Percentiles rank a stretch among this genome's conserved stretches.
Evolutionary conservation across 306 rosid species (phyloP).

Genomic region (Cucumis cinereus): DNA sequence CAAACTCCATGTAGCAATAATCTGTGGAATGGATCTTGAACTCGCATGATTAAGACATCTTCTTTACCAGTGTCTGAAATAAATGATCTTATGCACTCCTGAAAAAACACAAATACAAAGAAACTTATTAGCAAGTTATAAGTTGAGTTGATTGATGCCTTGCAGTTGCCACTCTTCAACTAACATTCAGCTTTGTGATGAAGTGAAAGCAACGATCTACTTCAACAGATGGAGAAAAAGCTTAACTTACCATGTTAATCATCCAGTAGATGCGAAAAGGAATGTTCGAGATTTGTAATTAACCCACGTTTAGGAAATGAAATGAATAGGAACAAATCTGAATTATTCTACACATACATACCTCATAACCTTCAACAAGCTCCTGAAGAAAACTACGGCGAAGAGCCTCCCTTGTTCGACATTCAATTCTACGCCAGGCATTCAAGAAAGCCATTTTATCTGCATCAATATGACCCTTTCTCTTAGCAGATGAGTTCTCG

Average conservation of each 20-base stretch:
- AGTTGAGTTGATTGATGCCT: background rate
- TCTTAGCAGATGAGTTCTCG: slow-evolving; percentile 33
- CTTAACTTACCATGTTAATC: background rate
- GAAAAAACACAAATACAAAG: background rate
- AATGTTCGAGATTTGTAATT: background rate
- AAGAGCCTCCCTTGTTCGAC: slow-evolving; percentile 84
- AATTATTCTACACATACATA: slow-evolving; percentile 13
- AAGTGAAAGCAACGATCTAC: background rate
- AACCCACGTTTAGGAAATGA: background rate
- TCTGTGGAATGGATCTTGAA: slow-evolving; percentile 78
- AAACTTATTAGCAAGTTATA: background rate
- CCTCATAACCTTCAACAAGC: slow-evolving; percentile 78
- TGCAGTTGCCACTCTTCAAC: background rate
- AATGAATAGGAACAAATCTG: background rate
- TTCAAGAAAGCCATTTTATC: slow-evolving; percentile 41
- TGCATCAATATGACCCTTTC: slow-evolving; percentile 42
- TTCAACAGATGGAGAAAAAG: background rate
- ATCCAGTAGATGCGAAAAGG: background rate
- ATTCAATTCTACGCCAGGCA: slow-evolving; percentile 55
- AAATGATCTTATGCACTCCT: slow-evolving; percentile 58
- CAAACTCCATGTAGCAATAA: slow-evolving; percentile 86
- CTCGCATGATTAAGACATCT: slow-evolving; percentile 38
- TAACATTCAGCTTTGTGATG: background rate
- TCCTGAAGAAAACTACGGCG: slow-evolving; percentile 65
- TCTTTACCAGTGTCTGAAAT: slow-evolving; percentile 29